Base-by-base conservation (phyloP, 2,329 filamentous ascomycete species). In the Trematosphaeria pertusa region DNA sequence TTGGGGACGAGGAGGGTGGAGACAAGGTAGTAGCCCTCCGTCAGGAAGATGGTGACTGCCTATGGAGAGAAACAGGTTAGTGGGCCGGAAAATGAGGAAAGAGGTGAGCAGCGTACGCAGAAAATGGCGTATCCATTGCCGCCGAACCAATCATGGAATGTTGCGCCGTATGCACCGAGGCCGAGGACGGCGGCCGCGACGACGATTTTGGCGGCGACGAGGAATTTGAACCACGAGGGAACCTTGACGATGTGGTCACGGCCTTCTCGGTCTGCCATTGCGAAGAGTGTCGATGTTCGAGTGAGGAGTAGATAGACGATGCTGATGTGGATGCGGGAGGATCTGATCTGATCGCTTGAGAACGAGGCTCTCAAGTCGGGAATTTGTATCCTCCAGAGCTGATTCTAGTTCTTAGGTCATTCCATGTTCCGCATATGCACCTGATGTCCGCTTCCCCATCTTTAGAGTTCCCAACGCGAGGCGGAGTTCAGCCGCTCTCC, bases 41-140 rank as follows among this genome's bases (percentile, higher is more conserved):
- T 46, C n/a, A 37, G 5, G 28, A 50, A 37, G 30, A 41, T 28
- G 12, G 46, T 42, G 24, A 46, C 41, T 5, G 34, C 30, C 46
- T 50, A 22, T 32, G 28, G 24, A 12, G 24, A 28, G 24, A 12
- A 12, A 12, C 12, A 28, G 7, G 24, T 7, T 28, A 12, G 24
- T 28, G 17, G 18, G 11, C 11, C 21, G 10, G 40, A 28, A 42
- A 18, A 14, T n/a, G n/a, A 5, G 31, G 37, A 41, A 28, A 33
- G 12, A n/a, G n/a, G n/a, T 15, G 15, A 14, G 36, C 7, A 17
- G 8, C 24, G 14, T 44, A 39, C 46, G 19, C 39, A 43, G 31
- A 48, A 48, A n/a, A 48, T 38, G 19, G 46, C 46, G 20, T 37
- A 48, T 14, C 46, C 46, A 30, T 48, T 44, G 3, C 46, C 46